Conservation (phyloP, 1,284 basidiomycete genomes). For the Coniophora puteana region DNA sequence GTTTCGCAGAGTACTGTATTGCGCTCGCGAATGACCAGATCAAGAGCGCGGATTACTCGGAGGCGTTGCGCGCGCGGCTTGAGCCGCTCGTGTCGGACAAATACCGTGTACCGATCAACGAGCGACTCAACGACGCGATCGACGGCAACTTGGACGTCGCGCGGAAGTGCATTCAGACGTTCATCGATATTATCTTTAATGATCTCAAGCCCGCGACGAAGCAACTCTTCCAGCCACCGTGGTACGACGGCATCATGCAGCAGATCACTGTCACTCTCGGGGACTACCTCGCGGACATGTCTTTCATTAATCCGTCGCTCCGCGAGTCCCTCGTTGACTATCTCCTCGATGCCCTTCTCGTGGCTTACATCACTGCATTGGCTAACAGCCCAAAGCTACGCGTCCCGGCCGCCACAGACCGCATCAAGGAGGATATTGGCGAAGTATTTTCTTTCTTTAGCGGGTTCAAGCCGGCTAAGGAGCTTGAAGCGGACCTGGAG, state of each 20-base stretch:
- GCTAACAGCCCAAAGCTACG: slow-evolving; percentile 84
- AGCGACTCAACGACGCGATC: slow-evolving; percentile 91
- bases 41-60: slow-evolving; percentile 92
- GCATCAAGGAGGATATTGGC: slow-evolving; percentile 80
- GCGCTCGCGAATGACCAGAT: slow-evolving; percentile 99
- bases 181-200: slow-evolving; percentile 95
- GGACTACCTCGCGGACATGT: slow-evolving; percentile 92
- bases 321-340: slow-evolving; percentile 94
- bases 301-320: slow-evolving; percentile 87
- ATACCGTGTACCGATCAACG: slow-evolving; percentile 81
- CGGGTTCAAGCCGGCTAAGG: slow-evolving; percentile 74
- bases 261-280: slow-evolving; percentile 94
- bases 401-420: slow-evolving; percentile 81
- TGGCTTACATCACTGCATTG: slow-evolving; percentile 87
- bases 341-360: slow-evolving; percentile 88
- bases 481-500: slow-evolving; percentile 82
- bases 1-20: slow-evolving; percentile 94
- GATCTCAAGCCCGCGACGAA: slow-evolving; percentile 90
- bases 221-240: slow-evolving; percentile 78
- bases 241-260: slow-evolving; percentile 85
- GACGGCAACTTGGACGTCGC: slow-evolving; percentile 98
- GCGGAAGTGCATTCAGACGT: slow-evolving; percentile 92
- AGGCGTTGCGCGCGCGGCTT: slow-evolving; percentile 80
- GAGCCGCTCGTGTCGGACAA: slow-evolving; percentile 93
- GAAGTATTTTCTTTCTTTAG: slow-evolving; percentile 81